A percentile compares a stretch with the other conserved stretches of the same genome.
Conservation (phyloP, 768 basidiomycete species). For the Cystofilobasidium ferigula region DNA sequence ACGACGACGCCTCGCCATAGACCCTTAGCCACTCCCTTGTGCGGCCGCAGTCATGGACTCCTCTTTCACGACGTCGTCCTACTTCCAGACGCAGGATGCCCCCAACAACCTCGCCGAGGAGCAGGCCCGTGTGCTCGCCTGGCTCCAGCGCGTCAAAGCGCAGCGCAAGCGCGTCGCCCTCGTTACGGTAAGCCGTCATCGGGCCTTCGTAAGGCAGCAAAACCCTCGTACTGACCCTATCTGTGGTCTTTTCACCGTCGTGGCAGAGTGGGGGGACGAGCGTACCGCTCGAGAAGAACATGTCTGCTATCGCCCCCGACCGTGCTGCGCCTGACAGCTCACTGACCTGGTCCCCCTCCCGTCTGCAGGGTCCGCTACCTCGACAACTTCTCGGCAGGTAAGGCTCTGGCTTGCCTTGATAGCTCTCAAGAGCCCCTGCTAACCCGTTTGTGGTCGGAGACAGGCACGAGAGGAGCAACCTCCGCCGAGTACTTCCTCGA, state of each 20-base stretch:
- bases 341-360: conserved; percentile 29
- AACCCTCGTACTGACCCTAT: not conserved
- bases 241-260: not conserved
- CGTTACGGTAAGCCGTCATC: conserved; percentile 57
- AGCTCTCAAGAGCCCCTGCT: conserved; percentile 32
- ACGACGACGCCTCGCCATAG: not conserved
- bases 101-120: conserved; percentile 63
- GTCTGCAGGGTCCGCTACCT: conserved; percentile 77
- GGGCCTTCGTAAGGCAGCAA: not conserved
- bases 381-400: conserved; percentile 96
- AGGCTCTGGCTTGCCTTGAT: conserved; percentile 97
- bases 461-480: conserved; percentile 89
- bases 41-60: not conserved
- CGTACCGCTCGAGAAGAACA: conserved; percentile 93
- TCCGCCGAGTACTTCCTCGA: conserved; percentile 96
- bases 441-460: not conserved
- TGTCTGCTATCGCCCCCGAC: conserved; percentile 53
- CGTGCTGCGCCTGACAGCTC: not conserved
- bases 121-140: conserved; percentile 53
- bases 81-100: conserved; percentile 76
- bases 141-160: conserved; percentile 56
- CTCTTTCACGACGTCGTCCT: conserved; percentile 70
- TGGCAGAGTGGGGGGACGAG: conserved; percentile 94
- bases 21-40: too few relatives aligned
- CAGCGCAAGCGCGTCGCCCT: conserved; percentile 69